These are phyloP conservation scores for Cordyceps militaris DNA, from an alignment of 2,329 filamentous ascomycete species.

Conservation along the genomic window DNA sequence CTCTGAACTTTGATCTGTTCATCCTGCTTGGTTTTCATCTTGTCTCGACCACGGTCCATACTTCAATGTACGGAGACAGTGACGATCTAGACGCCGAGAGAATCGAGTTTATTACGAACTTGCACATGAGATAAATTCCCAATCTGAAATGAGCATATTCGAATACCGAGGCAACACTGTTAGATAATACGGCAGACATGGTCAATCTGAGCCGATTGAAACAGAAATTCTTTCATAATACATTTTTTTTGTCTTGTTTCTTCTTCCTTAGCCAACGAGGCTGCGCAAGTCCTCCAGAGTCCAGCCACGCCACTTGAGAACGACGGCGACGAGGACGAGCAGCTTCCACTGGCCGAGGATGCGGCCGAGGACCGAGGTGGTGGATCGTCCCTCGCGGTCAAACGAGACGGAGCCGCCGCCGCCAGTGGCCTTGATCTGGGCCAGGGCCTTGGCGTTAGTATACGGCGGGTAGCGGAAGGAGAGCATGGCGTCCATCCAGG, in stretches of 20 bases:
- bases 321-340: slow-evolving; percentile 1
- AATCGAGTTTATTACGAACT: too few species aligned
- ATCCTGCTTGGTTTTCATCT: too few species aligned
- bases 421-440: slow-evolving; percentile 7
- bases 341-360: slow-evolving; percentile 10
- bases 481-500: slow-evolving; percentile 29
- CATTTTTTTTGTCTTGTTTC: not conserved
- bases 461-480: slow-evolving; percentile 19
- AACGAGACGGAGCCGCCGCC: not conserved
- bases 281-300: not conserved
- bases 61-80: too few species aligned
- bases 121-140: too few species aligned
- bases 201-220: not conserved
- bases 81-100: too few species aligned
- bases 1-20: too few species aligned
- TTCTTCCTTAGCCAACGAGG: not conserved
- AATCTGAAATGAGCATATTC: not conserved
- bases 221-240: not conserved
- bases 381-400: slow-evolving; percentile 1
- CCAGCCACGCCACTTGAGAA: slow-evolving; percentile 8
- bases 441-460: slow-evolving; percentile 12
- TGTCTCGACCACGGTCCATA: too few species aligned
- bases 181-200: not conserved
- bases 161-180: not conserved
- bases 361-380: not conserved